Base-by-base conservation (phyloP, 768 basidiomycete genomes). In the Leucocoprinus leucothites region DNA sequence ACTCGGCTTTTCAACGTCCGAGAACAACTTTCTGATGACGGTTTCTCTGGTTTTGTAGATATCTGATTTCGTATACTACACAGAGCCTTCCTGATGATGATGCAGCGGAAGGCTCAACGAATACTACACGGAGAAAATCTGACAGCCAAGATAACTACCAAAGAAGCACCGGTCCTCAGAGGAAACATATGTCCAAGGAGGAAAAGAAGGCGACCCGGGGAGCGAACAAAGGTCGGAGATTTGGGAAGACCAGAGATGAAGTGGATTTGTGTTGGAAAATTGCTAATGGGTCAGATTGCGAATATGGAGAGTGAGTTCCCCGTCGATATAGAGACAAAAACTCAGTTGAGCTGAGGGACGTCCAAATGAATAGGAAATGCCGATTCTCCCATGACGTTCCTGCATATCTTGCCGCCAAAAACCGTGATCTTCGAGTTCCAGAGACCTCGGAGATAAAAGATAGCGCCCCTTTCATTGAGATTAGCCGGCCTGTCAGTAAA, bases 231-330 rank as follows among this genome's bases (percentile, higher is more conserved):
- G 86, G 83, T 11, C 71, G 95, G 40, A 78, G 84, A 13, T 94
- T 93, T 68, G 84, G 79, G 16, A 87, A 87, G 64, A 76, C 89
- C 16, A 77, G 82, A 51, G 94, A 95, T 63, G 88, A 89, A 42
- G 70, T 92, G 2, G 86, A 92, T 31, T 72, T 98, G 24, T 98
- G 95, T 70, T 89, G 86, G 81, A 81, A 78, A 49, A 71, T 93
- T 49, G 94, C 91, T 2, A 82, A 76, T 49, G 89, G 87, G 0
- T 72, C 75, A 31, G 62, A 73, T 7, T 97, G 94, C 64, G 85
- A 89, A 58, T 82, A 83, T 60, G 89, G 89, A 18, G 69, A 50
- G 76, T 84, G 84, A 87, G 60, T 61, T 82, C 79, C 50, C 13
- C 49, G 3, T 46, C 48, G 34, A 42, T 19, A n/a, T 13, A 14